phyloP scores from a whole-genome alignment of 495 filamentous ascomycete species.

The Eremomyces bilateralis region DNA sequence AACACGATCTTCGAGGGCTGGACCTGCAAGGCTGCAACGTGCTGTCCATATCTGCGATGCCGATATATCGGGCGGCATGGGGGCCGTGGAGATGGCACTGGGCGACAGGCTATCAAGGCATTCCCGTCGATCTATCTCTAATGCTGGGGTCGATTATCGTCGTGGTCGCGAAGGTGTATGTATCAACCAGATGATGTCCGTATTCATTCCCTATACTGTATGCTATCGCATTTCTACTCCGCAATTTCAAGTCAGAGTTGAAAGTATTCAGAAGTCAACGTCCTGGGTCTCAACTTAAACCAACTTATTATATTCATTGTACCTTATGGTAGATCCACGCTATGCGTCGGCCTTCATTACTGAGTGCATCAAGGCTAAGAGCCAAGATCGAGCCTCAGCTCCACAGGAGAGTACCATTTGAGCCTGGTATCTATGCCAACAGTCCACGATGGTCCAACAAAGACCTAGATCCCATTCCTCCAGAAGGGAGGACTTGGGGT shows the following conservation, averaged over 20 bases:
- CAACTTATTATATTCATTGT: neutral
- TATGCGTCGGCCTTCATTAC: neutral
- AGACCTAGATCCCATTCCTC: conserved; percentile 28
- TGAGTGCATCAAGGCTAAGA: neutral
- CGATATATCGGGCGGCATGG: no score
- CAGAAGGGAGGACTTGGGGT: conserved; percentile 23
- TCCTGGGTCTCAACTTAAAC: neutral
- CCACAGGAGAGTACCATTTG: neutral
- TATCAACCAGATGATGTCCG: no score
- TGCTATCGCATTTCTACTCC: neutral
- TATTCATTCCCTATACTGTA: neutral
- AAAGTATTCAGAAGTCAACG: neutral
- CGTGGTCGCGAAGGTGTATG: no score
- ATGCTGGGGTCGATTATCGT: no score
- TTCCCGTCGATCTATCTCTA: no score
- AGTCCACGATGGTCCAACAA: conserved; percentile 1
- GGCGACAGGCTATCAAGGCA: no score
- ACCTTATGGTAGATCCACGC: no score
- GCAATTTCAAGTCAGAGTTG: neutral
- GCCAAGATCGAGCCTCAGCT: neutral
- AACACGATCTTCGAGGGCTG: no score
- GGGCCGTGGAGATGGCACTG: no score
- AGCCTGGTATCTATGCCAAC: neutral
- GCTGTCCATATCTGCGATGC: no score
- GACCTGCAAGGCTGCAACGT: no score